Evolutionary conservation across 148 eudicot species (phyloP).

Genomic region (Limonium bicolor): DNA sequence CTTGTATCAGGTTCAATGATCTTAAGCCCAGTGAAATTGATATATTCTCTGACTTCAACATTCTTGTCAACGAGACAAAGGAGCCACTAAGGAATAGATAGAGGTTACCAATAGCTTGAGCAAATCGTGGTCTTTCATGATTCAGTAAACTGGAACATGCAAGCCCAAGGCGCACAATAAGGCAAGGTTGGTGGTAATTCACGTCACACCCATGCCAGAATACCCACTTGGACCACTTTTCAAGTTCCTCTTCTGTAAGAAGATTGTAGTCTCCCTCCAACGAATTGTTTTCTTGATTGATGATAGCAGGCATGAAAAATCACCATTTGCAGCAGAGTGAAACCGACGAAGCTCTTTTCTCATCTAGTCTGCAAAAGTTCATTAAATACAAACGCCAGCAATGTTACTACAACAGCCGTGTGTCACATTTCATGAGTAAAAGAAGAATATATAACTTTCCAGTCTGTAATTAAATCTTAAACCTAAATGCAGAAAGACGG

Average conservation of each 20-base stretch:
- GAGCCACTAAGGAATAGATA: too few relatives aligned
- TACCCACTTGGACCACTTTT: slow-evolving; percentile 34
- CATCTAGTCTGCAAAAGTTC: slow-evolving; percentile 46
- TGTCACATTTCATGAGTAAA: too few relatives aligned
- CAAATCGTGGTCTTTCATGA: slow-evolving; percentile 54
- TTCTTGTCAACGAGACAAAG: too few relatives aligned
- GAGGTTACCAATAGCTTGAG: slow-evolving; percentile 77
- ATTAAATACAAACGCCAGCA: too few relatives aligned
- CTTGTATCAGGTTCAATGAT: too few relatives aligned
- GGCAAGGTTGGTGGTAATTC: slow-evolving; percentile 42
- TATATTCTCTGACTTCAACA: too few relatives aligned
- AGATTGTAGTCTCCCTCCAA: slow-evolving; percentile 47
- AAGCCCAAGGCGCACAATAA: slow-evolving; percentile 46
- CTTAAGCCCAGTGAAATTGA: too few relatives aligned
- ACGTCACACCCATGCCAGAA: slow-evolving; percentile 61
- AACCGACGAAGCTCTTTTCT: slow-evolving; percentile 41
- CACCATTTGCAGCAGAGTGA: slow-evolving; percentile 35
- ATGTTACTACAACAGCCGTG: too few relatives aligned
- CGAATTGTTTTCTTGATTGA: slow-evolving; percentile 43
- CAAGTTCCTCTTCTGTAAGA: slow-evolving; percentile 33
- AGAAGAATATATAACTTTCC: too few relatives aligned
- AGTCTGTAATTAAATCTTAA: too few relatives aligned
- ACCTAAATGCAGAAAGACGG: too few relatives aligned
- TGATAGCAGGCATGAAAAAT: slow-evolving; percentile 28
- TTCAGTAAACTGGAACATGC: slow-evolving; percentile 25